Conservation (phyloP, 257 asterid species). For the Solanum habrochaites region DNA sequence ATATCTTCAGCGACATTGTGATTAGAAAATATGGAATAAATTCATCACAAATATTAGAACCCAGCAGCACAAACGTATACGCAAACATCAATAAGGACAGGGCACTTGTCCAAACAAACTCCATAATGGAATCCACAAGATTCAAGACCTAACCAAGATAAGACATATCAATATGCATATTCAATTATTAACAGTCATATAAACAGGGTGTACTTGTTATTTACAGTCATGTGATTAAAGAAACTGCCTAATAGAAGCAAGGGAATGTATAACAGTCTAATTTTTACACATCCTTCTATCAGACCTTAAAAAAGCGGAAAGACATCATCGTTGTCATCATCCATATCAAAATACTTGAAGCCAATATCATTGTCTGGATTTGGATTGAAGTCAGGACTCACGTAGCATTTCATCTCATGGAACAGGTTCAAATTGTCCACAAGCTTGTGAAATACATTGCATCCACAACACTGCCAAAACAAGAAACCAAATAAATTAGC, state of each 20-base stretch:
- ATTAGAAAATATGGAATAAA: background rate
- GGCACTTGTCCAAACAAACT: background rate
- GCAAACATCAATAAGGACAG: background rate
- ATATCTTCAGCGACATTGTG: background rate
- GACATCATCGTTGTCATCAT: constrained; percentile 26
- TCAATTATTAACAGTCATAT: background rate
- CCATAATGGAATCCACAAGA: background rate
- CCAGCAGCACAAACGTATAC: background rate
- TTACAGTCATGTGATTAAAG: background rate
- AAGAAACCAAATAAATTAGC: background rate
- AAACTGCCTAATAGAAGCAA: background rate
- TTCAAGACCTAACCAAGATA: background rate
- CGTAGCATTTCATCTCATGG: constrained; percentile 91
- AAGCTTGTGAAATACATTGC: constrained; percentile 87
- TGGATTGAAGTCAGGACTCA: constrained; percentile 72
- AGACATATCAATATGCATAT: background rate
- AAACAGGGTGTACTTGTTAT: background rate
- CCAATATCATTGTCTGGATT: constrained; percentile 26
- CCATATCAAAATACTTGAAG: constrained; percentile 50
- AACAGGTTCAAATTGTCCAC: constrained; percentile 91
- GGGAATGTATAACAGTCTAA: constrained; percentile 29
- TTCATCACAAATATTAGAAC: background rate
- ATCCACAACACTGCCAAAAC: constrained; percentile 74
- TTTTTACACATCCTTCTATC: background rate
- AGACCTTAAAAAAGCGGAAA: constrained; percentile 50